These are phyloP conservation scores for Starmerella vaccinii DNA, from an alignment of 805 yeast species.

Conservation along the genomic window DNA sequence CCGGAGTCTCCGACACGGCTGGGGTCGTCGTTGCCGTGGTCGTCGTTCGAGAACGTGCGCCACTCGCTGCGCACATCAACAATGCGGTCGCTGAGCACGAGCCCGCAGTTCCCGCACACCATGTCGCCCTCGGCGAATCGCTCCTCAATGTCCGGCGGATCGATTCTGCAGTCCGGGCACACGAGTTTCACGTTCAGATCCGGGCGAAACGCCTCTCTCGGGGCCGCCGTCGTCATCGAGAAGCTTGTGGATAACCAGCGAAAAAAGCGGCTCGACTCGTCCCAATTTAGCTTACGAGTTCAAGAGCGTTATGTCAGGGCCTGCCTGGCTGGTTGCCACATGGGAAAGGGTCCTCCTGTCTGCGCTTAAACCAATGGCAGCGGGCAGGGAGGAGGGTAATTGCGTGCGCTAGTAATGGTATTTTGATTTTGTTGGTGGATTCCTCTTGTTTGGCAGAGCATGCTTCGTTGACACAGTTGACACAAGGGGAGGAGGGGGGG, in stretches of 20 bases:
- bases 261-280: not conserved
- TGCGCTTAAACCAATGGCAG: too few relatives aligned
- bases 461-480: too few relatives aligned
- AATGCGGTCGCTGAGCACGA: slow-evolving; percentile 80
- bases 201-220: slow-evolving; percentile 23
- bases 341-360: not conserved
- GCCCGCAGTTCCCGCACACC: slow-evolving; percentile 95
- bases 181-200: slow-evolving; percentile 76
- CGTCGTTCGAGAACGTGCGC: slow-evolving; percentile 97
- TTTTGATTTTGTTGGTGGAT: too few relatives aligned
- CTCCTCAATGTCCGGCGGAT: slow-evolving; percentile 91
- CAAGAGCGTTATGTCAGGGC: not conserved
- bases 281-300: not conserved
- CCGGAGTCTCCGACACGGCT: slow-evolving; percentile 98
- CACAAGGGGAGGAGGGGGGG: too few relatives aligned
- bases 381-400: too few relatives aligned
- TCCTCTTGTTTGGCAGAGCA: too few relatives aligned
- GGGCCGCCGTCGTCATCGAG: slow-evolving; percentile 9
- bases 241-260: not conserved
- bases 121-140: slow-evolving; percentile 95
- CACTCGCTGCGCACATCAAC: slow-evolving; percentile 96
- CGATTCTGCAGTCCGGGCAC: slow-evolving; percentile 93
- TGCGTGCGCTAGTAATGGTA: too few relatives aligned
- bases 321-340: too few relatives aligned
- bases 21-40: slow-evolving; percentile 96